Percentiles rank a stretch among this genome's conserved stretches.
Conservation (phyloP, 169 alveolate genomes). For the Plasmodium ovale region DNA sequence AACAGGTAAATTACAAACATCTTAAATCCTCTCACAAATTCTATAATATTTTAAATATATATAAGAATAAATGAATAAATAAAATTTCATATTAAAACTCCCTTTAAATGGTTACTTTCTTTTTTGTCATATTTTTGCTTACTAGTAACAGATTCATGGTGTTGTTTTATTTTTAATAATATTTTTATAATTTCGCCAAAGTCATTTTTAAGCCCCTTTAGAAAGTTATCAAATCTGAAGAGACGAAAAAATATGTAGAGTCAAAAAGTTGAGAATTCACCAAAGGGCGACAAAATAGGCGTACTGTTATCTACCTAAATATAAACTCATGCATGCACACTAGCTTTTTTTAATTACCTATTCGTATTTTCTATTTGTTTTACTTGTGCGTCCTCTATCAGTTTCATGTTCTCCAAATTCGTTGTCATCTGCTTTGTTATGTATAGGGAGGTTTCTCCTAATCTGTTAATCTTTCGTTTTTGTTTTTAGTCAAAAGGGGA, state of each 20-base stretch:
- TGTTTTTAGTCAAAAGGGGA: background rate
- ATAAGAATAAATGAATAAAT: background rate
- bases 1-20: constrained; percentile 33
- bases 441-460: constrained; percentile 56
- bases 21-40: constrained; percentile 58
- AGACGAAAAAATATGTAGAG: constrained; percentile 6
- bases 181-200: constrained; percentile 56
- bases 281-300: background rate
- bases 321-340: background rate
- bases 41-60: constrained; percentile 9
- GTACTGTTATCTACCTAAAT: background rate
- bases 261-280: too few species aligned
- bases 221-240: constrained; percentile 62
- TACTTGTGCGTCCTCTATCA: constrained; percentile 72
- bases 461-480: constrained; percentile 40
- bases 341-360: constrained; percentile 37
- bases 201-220: constrained; percentile 61
- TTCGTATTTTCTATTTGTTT: constrained; percentile 76
- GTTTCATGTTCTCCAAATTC: constrained; percentile 73
- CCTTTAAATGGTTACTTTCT: constrained; percentile 9
- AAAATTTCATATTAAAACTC: background rate
- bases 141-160: constrained; percentile 72
- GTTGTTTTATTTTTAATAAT: constrained; percentile 64
- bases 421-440: constrained; percentile 75
- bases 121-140: background rate